A percentile compares a stretch with the other conserved stretches of the same genome.
phyloP scores from a whole-genome alignment of 2,329 filamentous ascomycete genomes.

The Sclerotiophoma versabilis region DNA sequence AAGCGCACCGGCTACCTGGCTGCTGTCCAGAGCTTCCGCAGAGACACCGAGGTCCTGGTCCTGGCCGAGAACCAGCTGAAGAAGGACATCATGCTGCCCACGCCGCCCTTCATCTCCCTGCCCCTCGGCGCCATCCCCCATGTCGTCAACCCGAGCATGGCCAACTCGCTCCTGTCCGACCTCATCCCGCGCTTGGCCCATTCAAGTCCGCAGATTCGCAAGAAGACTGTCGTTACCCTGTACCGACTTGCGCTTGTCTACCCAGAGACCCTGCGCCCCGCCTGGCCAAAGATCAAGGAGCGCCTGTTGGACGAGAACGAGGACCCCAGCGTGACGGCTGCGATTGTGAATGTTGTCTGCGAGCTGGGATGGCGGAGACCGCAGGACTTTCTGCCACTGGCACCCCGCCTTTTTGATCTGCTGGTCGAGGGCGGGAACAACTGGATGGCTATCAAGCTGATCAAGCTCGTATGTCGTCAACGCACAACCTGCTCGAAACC shows the following conservation, averaged over 20 bases:
- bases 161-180: conserved; percentile 86
- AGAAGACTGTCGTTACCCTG: conserved; percentile 94
- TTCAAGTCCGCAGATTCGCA: conserved; percentile 83
- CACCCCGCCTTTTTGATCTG: conserved; percentile 89
- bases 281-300: conserved; percentile 98
- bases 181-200: conserved; percentile 86
- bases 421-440: conserved; percentile 93
- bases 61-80: conserved; percentile 95
- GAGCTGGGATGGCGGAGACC: conserved; percentile 94
- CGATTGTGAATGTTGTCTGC: conserved; percentile 96
- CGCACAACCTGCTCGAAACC: too few relatives aligned
- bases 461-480: conserved; percentile 77
- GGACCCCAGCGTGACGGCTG: conserved; percentile 90
- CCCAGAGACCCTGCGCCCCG: conserved; percentile 87
- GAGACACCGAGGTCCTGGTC: conserved; percentile 97
- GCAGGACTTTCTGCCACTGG: conserved; percentile 90
- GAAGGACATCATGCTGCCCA: conserved; percentile 82
- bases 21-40: conserved; percentile 92
- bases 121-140: conserved; percentile 92
- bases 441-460: conserved; percentile 99
- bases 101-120: conserved; percentile 79
- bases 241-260: conserved; percentile 96
- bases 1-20: conserved; percentile 95
- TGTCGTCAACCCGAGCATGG: conserved; percentile 89
- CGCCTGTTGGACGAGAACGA: conserved; percentile 87